Conservation (phyloP, 345 rosid genomes). For the Dipteronia sinensis region DNA sequence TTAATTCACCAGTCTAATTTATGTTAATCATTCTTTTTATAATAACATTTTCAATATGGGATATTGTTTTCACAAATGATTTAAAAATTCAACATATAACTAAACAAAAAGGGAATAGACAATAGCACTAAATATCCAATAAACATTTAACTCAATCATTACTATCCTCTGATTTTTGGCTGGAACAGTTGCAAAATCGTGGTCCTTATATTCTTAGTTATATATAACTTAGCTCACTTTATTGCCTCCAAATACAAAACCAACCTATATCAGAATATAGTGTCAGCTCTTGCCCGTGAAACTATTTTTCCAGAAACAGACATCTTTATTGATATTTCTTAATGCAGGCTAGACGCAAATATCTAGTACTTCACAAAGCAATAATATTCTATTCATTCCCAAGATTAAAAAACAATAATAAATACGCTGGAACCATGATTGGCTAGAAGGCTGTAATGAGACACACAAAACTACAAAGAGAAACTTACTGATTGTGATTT, state of each 20-base stretch:
- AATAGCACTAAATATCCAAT: not conserved
- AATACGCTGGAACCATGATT: not conserved
- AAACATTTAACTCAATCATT: not conserved
- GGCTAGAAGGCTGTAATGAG: constrained; percentile 4
- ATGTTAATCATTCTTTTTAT: not conserved
- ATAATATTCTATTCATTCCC: not conserved
- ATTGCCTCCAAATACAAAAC: constrained; percentile 4
- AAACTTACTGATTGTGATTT: constrained; percentile 74
- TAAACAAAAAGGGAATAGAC: constrained; percentile 11
- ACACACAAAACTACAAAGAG: constrained; percentile 19
- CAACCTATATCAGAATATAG: not conserved
- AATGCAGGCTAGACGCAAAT: constrained; percentile 3
- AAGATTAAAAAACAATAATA: not conserved
- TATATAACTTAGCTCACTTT: not conserved
- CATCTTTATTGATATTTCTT: constrained; percentile 4
- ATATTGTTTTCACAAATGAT: not conserved
- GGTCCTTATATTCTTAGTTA: not conserved
- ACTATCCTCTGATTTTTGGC: not conserved
- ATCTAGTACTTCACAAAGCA: not conserved
- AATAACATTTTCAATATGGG: not conserved
- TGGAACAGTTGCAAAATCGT: constrained; percentile 3
- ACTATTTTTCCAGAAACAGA: constrained; percentile 10
- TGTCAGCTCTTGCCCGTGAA: not conserved
- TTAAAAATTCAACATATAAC: not conserved
- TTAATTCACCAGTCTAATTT: no score